Conservation (phyloP, 768 basidiomycete genomes). For the Tylopilus vinaceipallidus region DNA sequence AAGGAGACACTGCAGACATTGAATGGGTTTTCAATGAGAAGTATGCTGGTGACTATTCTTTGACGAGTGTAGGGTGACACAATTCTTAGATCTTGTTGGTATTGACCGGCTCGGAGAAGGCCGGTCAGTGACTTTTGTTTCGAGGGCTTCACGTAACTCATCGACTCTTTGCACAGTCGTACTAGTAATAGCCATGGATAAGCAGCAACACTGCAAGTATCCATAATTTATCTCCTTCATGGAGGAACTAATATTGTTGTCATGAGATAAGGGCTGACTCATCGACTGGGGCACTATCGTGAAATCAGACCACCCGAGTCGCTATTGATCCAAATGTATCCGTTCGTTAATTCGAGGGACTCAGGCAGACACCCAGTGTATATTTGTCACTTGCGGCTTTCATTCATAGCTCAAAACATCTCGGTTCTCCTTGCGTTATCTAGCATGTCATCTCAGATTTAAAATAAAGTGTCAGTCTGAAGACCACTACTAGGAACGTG, state of each 20-base stretch:
- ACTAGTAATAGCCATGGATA: too few relatives aligned
- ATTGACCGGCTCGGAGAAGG: too few relatives aligned
- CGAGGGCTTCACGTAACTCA: too few relatives aligned
- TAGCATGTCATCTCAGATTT: background rate
- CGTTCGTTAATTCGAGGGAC: background rate
- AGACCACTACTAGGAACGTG: background rate
- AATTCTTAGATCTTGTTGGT: conserved; percentile 4
- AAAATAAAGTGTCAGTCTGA: background rate
- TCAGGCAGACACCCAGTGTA: background rate
- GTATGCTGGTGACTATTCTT: conserved; percentile 20
- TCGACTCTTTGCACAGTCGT: too few relatives aligned
- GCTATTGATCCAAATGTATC: background rate
- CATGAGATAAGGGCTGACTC: background rate
- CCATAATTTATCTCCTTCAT: background rate
- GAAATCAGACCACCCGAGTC: background rate
- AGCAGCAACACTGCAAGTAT: too few relatives aligned
- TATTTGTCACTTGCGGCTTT: background rate
- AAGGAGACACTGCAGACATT: conserved; percentile 30
- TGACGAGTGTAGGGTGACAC: background rate
- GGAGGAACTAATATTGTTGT: background rate
- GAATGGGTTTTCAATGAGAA: conserved; percentile 49
- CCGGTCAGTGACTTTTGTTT: too few relatives aligned
- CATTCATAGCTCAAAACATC: background rate
- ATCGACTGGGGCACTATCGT: background rate
- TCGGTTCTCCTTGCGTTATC: background rate